These are phyloP conservation scores for Trypanosoma avium DNA, from an alignment of 208 protist species.

Conservation along the genomic window DNA sequence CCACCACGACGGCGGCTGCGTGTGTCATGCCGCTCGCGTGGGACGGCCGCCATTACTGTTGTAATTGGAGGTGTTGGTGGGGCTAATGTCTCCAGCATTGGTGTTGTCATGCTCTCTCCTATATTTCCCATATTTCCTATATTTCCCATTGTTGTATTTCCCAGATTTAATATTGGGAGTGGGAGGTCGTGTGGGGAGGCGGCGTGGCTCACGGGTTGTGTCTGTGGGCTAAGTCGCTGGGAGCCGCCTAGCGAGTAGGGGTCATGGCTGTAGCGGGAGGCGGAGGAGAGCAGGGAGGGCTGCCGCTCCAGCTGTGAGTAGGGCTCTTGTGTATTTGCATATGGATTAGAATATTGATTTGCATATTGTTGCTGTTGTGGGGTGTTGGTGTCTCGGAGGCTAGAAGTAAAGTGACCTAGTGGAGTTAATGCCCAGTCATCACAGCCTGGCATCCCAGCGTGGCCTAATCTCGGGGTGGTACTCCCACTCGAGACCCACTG, in stretches of 20 bases:
- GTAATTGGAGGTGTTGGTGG: too few species aligned
- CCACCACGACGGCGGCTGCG: too few species aligned
- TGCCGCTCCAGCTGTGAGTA: constrained; percentile 3
- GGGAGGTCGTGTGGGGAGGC: neutral
- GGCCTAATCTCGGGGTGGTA: neutral
- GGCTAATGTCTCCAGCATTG: too few species aligned
- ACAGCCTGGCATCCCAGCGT: constrained; percentile 3
- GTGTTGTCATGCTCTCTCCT: constrained; percentile 7
- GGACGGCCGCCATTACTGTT: too few species aligned
- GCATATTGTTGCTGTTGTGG: neutral
- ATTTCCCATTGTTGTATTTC: too few species aligned
- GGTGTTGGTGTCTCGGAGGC: neutral
- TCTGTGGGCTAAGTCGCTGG: constrained; percentile 14
- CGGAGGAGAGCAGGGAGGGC: neutral
- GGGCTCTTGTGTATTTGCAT: too few species aligned
- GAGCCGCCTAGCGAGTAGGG: constrained; percentile 31
- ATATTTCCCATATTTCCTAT: neutral
- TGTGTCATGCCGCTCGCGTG: too few species aligned
- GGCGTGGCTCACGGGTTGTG: neutral
- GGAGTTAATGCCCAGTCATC: neutral
- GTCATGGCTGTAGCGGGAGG: constrained; percentile 23
- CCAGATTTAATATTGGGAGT: too few species aligned
- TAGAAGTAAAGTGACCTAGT: neutral
- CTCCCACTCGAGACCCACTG: neutral
- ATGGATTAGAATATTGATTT: too few species aligned